phyloP scores from a whole-genome alignment of 202 grass and related monocot genomes.

The Zoysia matrella region DNA sequence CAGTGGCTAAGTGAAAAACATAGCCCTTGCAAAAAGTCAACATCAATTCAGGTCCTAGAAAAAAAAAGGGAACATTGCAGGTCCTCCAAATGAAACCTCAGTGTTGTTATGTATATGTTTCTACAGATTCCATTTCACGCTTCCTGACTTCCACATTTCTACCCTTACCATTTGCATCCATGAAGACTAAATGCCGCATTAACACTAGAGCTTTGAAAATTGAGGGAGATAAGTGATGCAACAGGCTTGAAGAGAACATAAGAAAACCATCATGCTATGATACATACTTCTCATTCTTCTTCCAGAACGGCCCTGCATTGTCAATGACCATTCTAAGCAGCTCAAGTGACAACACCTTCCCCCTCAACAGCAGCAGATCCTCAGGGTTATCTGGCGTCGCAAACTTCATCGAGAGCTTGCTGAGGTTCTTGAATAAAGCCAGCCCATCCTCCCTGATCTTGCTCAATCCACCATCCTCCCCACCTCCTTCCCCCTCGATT shows the following conservation, averaged over 20 bases:
- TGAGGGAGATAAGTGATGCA: conserved; percentile 13
- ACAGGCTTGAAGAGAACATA: conserved; percentile 2
- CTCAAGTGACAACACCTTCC: conserved; percentile 90
- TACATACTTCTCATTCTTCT: conserved; percentile 74
- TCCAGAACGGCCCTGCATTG: conserved; percentile 76
- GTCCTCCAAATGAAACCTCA: background rate
- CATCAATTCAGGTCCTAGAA: background rate
- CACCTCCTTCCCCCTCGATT: conserved; percentile 17
- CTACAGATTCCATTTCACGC: background rate
- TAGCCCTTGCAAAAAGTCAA: background rate
- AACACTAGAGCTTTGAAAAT: background rate
- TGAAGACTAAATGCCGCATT: background rate
- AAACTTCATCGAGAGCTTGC: conserved; percentile 97
- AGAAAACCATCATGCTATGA: background rate
- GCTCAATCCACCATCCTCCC: conserved; percentile 48
- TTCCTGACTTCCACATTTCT: background rate
- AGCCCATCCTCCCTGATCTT: conserved; percentile 83
- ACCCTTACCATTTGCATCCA: background rate
- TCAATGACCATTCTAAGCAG: conserved; percentile 83
- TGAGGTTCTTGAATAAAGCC: conserved; percentile 85
- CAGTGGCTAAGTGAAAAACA: background rate
- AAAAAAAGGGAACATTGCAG: background rate
- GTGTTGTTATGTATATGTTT: conserved; percentile 1
- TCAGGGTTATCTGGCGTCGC: conserved; percentile 74
- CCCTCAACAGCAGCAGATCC: conserved; percentile 77